A percentile compares a stretch with the other conserved stretches of the same genome.
These are phyloP conservation scores for Pseudoturritis turrita DNA, from an alignment of 345 rosid genomes.

Conservation along the genomic window DNA sequence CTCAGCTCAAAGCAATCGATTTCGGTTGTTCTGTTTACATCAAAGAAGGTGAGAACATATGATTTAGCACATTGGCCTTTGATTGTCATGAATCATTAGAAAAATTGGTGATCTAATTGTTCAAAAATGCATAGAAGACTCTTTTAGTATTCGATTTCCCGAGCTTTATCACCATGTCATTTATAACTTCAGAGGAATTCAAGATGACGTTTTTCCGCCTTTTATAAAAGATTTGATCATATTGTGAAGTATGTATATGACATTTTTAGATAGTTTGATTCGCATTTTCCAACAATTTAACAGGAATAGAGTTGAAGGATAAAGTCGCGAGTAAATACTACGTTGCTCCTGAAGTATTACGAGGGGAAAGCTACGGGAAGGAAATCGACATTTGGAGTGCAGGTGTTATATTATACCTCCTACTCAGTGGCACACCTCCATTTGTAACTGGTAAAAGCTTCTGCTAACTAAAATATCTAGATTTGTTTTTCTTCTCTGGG, in stretches of 20 bases:
- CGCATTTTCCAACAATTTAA: background rate
- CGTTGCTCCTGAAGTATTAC: slow-evolving; percentile 77
- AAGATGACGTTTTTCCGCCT: too few species aligned
- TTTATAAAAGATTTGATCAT: background rate
- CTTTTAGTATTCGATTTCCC: too few species aligned
- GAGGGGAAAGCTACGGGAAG: slow-evolving; percentile 58
- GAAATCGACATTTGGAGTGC: slow-evolving; percentile 90
- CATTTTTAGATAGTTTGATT: background rate
- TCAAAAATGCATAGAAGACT: too few species aligned
- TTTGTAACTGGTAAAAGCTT: slow-evolving; percentile 64
- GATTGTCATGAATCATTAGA: background rate
- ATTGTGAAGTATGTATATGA: background rate
- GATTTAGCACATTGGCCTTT: background rate
- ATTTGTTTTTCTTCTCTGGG: background rate
- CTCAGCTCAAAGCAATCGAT: slow-evolving; percentile 67
- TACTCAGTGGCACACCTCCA: slow-evolving; percentile 70
- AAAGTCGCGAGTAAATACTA: slow-evolving; percentile 71
- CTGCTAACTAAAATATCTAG: background rate
- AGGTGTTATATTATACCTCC: slow-evolving; percentile 68
- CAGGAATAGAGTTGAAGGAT: slow-evolving; percentile 58
- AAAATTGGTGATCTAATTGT: background rate
- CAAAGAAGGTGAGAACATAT: slow-evolving; percentile 45
- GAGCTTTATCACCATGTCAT: too few species aligned
- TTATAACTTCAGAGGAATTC: background rate
- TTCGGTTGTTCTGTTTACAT: slow-evolving; percentile 73